Percentiles rank a stretch among this genome's conserved stretches.
phyloP scores from a whole-genome alignment of 2,329 filamentous ascomycete species.

The Monosporascus ibericus region DNA sequence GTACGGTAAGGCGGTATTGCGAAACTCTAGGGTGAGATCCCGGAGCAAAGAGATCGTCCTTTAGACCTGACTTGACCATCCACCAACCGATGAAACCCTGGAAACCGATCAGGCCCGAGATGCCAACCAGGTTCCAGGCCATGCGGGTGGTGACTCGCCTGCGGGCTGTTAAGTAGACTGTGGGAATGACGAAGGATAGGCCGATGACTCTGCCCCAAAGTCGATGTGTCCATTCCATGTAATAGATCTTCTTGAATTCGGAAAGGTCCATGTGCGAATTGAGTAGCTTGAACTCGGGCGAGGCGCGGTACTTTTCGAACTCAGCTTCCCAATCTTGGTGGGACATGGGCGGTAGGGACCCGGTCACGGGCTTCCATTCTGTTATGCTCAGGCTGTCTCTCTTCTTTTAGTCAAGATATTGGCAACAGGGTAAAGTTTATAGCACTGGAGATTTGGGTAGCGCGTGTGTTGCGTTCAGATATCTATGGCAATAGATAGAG shows the following conservation, averaged over 20 bases:
- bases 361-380: slow-evolving; percentile 96
- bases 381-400: slow-evolving; percentile 79
- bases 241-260: slow-evolving; percentile 99
- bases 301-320: slow-evolving; percentile 86
- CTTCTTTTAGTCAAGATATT: too few relatives aligned
- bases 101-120: slow-evolving; percentile 84
- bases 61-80: slow-evolving; percentile 97
- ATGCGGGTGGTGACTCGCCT: slow-evolving; percentile 73
- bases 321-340: slow-evolving; percentile 82
- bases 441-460: neutral
- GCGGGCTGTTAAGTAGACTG: slow-evolving; percentile 79
- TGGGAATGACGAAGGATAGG: slow-evolving; percentile 80
- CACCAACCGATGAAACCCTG: slow-evolving; percentile 97
- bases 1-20: slow-evolving; percentile 86
- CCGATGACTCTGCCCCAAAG: slow-evolving; percentile 92
- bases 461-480: slow-evolving; percentile 4
- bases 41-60: slow-evolving; percentile 89
- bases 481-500: neutral
- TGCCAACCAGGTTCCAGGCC: slow-evolving; percentile 71
- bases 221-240: slow-evolving; percentile 97
- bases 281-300: slow-evolving; percentile 85
- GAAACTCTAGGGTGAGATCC: slow-evolving; percentile 88
- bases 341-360: slow-evolving; percentile 77
- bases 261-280: slow-evolving; percentile 89
- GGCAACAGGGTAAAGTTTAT: too few relatives aligned